Base-by-base conservation (phyloP, 2,329 filamentous ascomycete species). In the Ophiostoma ulmi region DNA sequence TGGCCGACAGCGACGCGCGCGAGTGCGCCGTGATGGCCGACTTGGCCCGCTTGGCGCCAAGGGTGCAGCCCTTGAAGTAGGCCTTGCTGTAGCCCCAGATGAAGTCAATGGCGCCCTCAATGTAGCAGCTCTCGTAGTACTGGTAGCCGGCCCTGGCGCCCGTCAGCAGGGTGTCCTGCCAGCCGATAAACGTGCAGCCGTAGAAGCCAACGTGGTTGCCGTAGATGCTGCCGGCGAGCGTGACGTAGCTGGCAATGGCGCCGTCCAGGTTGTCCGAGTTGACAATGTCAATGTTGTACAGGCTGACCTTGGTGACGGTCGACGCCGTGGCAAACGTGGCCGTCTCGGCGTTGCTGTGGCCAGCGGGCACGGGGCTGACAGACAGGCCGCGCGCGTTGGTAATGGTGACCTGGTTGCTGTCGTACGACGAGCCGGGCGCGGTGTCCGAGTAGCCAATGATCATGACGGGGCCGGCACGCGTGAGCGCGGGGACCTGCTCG, bases 261-360 rank as follows among this genome's bases (percentile, higher is more conserved):
- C 73, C 58, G 31, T 73, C 72, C 66, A 75, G 73, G 22, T 73
- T 70, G 63, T 73, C 78, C 2, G 75, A 76, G 72, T 79, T 80
- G 72, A 74, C 69, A 67, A 79, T 77, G 74, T 85, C 83, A 76
- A 86, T 79, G 73, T 85, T 85, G 78, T 85, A 85, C 14, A 85
- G 83, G 76, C 83, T 83, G 69, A 78, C 78, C 73, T 82, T 79
- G 63, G 84, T 77, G 11, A 83, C 83, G 58, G 77, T 26, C 52
- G 52, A 83, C 64, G 77, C 10, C 52, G 52, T 58, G n/a, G 52
- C n/a, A 26, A 58, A 58, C 52, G 52, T 58, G 0, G 52, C 52
- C 52, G 52, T 58, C n/a, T 58, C 52, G 3, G 52, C 52, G 52
- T 58, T 13, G 73, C 71, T 84, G 82, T 68, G 83, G 76, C 38